Percentiles rank a stretch among this genome's conserved stretches.
Evolutionary conservation across 163 green algal species (phyloP).

Genomic region (Scenedesmus sp.): DNA sequence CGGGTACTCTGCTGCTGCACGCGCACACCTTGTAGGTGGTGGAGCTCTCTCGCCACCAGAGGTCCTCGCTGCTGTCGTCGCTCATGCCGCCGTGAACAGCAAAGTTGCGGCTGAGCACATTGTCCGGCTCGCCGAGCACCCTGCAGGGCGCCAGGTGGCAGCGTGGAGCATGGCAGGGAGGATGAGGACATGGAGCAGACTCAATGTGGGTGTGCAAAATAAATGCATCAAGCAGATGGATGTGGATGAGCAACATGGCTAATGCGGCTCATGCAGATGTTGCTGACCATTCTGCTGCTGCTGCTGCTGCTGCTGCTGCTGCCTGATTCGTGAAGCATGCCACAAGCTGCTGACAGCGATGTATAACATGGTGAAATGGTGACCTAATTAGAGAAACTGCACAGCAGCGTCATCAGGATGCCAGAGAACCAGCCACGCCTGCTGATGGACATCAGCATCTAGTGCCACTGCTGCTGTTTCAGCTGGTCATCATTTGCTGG

Average conservation of each 20-base stretch:
- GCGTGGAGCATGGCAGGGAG: background rate
- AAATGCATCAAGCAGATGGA: too few relatives aligned
- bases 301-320: background rate
- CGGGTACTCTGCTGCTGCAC: too few relatives aligned
- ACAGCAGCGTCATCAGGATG: background rate
- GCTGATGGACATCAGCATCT: background rate
- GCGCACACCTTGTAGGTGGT: conserved; percentile 10
- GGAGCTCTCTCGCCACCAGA: conserved; percentile 45
- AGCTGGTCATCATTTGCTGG: background rate
- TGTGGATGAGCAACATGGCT: background rate
- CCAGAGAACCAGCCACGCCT: background rate
- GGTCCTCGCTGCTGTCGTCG: background rate
- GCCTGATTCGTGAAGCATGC: background rate
- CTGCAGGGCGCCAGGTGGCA: conserved; percentile 8
- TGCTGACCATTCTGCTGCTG: background rate
- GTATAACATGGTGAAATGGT: background rate
- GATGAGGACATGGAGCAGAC: too few relatives aligned
- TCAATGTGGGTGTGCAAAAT: too few relatives aligned
- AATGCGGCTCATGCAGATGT: too few relatives aligned
- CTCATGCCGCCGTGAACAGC: conserved; percentile 23
- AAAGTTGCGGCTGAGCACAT: conserved; percentile 49
- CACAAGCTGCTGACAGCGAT: background rate
- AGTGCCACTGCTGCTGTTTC: background rate
- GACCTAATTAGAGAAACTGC: too few relatives aligned
- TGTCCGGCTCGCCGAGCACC: conserved; percentile 18